Evolutionary conservation across 2,329 filamentous ascomycete species (phyloP).

Genomic region (Penicillium sp.): DNA sequence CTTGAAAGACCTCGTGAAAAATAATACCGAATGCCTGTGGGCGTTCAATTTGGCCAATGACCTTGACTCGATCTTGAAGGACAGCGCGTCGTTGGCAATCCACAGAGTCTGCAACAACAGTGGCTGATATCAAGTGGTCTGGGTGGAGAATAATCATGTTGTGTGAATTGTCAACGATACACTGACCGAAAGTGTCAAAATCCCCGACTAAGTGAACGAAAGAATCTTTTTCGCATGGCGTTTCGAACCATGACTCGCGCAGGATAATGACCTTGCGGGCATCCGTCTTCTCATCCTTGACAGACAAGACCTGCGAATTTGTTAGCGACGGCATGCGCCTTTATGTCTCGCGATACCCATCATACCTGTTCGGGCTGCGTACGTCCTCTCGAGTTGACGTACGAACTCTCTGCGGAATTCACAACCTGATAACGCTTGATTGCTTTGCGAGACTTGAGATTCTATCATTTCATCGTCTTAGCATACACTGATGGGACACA

Average conservation of each 20-base stretch:
- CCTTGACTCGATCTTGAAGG: conserved; percentile 89
- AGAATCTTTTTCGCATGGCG: conserved; percentile 64
- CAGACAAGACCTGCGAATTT: conserved; percentile 61
- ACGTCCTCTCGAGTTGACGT: conserved; percentile 57
- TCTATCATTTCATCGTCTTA: conserved; percentile 59
- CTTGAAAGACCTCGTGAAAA: conserved; percentile 91
- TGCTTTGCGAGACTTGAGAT: conserved; percentile 57
- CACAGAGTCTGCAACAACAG: conserved; percentile 94
- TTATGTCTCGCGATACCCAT: not conserved
- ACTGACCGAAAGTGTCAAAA: conserved; percentile 65
- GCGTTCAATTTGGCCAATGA: conserved; percentile 70
- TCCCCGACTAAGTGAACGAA: conserved; percentile 82
- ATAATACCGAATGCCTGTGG: conserved; percentile 89
- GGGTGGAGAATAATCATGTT: conserved; percentile 90
- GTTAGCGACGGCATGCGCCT: conserved; percentile 16
- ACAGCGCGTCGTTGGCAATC: conserved; percentile 85
- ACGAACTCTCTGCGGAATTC: conserved; percentile 64
- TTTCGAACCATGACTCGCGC: conserved; percentile 81
- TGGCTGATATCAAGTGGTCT: conserved; percentile 90
- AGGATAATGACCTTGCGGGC: conserved; percentile 64
- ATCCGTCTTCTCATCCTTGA: conserved; percentile 70
- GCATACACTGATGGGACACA: conserved; percentile 39
- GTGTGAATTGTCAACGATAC: conserved; percentile 73
- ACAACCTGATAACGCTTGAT: conserved; percentile 85
- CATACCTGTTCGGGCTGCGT: conserved; percentile 65